phyloP scores from a whole-genome alignment of 1,139 yeast genomes.

The Nakaseomyces delphensis region DNA sequence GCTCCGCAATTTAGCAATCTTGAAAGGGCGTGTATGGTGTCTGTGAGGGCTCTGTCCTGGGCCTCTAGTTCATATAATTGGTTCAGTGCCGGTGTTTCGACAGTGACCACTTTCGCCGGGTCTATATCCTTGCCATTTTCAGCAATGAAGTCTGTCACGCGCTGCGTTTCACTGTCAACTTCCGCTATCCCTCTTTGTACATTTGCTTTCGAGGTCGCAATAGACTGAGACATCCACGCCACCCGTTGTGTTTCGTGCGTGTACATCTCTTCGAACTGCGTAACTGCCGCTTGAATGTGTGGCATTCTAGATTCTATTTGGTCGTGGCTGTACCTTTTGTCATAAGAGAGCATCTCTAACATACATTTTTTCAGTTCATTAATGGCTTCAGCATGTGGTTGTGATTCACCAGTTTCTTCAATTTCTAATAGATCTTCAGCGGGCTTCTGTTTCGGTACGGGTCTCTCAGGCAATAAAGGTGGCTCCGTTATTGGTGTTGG shows the following conservation, averaged over 20 bases:
- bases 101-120: conserved; percentile 7
- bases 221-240: background rate
- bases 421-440: background rate
- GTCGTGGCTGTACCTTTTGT: background rate
- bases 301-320: background rate
- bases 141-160: background rate
- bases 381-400: background rate
- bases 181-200: background rate
- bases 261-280: conserved; percentile 4
- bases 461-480: background rate
- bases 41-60: conserved; percentile 61
- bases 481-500: background rate
- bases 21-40: conserved; percentile 52
- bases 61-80: conserved; percentile 61
- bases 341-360: conserved; percentile 1
- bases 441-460: background rate
- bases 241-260: background rate
- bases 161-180: background rate
- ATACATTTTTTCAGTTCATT: background rate
- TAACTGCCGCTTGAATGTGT: conserved; percentile 2
- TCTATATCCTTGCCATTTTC: conserved; percentile 4
- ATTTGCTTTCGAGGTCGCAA: background rate
- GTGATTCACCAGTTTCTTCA: background rate
- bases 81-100: conserved; percentile 24
- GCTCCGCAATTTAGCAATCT: conserved; percentile 46